Evolutionary conservation across 2,329 filamentous ascomycete species (phyloP).

Genomic region (Arthrobotrys pseudoclavata): DNA sequence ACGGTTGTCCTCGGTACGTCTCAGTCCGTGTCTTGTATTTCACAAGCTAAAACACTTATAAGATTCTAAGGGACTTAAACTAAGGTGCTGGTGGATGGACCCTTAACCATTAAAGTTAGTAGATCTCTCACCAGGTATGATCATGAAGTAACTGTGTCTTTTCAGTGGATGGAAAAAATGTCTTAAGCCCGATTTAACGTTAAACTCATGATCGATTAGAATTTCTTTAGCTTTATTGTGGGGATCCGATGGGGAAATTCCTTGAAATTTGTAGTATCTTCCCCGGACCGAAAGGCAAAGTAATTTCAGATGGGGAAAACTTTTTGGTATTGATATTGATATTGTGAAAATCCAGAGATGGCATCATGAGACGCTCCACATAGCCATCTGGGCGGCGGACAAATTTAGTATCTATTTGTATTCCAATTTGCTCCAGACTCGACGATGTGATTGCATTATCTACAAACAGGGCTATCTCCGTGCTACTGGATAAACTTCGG

Average conservation of each 20-base stretch:
- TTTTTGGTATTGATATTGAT: constrained; percentile 14
- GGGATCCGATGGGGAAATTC: constrained; percentile 14
- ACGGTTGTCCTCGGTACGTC: constrained; percentile 53
- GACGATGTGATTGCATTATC: neutral
- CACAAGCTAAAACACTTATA: constrained; percentile 45
- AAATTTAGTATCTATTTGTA: constrained; percentile 38
- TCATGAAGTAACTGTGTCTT: constrained; percentile 29
- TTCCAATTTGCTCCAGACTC: constrained; percentile 1
- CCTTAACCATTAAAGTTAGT: constrained; percentile 20
- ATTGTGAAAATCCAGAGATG: constrained; percentile 9
- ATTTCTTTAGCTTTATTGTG: constrained; percentile 17
- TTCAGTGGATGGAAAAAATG: constrained; percentile 50
- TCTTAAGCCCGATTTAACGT: constrained; percentile 36
- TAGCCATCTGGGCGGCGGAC: constrained; percentile 7
- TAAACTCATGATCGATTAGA: constrained; percentile 50
- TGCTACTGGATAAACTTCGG: constrained; percentile 59
- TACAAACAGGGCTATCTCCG: constrained; percentile 37
- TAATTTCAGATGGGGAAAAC: constrained; percentile 27
- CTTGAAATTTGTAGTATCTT: constrained; percentile 23
- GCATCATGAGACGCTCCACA: constrained; percentile 41
- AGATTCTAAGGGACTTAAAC: constrained; percentile 24
- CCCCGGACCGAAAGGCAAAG: constrained; percentile 45
- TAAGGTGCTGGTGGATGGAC: no score
- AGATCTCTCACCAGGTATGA: constrained; percentile 51
- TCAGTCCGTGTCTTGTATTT: constrained; percentile 47